Percentiles rank a stretch among this genome's conserved stretches.
phyloP scores from a whole-genome alignment of 2,329 filamentous ascomycete genomes.

The Helminthosporium solani region DNA sequence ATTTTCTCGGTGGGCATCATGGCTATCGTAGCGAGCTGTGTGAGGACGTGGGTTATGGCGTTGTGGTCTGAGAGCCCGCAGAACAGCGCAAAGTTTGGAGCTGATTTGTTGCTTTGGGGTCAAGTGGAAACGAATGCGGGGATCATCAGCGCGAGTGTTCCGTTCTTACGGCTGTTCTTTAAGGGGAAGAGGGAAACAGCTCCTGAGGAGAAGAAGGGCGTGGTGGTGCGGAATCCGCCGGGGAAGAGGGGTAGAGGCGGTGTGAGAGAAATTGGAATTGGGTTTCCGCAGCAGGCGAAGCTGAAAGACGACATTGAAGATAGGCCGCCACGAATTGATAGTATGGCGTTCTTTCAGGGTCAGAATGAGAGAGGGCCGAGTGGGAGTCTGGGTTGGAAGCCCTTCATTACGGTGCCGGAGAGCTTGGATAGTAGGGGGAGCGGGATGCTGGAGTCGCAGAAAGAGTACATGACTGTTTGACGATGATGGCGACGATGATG shows the following conservation, averaged over 20 bases:
- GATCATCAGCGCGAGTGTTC: constrained; percentile 49
- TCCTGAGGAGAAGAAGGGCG: constrained; percentile 8
- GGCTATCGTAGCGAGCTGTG: constrained; percentile 38
- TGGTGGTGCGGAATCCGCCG: not conserved
- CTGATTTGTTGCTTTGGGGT: constrained; percentile 46
- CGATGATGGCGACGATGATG: not conserved
- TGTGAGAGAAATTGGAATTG: constrained; percentile 14
- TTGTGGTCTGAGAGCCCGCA: constrained; percentile 39
- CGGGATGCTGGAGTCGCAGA: constrained; percentile 14
- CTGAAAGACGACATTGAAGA: constrained; percentile 4
- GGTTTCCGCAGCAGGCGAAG: constrained; percentile 10
- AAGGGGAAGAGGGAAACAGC: constrained; percentile 15
- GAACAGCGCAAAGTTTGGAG: constrained; percentile 42
- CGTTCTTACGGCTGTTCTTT: constrained; percentile 48
- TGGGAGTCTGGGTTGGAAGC: constrained; percentile 26
- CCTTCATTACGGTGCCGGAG: constrained; percentile 39
- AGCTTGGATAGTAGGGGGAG: constrained; percentile 29
- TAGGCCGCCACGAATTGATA: constrained; percentile 22
- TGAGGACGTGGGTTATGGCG: constrained; percentile 41
- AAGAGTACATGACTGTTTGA: constrained; percentile 19
- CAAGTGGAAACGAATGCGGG: constrained; percentile 51
- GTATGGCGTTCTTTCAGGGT: constrained; percentile 21
- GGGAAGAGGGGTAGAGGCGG: constrained; percentile 7
- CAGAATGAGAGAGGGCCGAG: constrained; percentile 11
- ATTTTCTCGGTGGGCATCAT: constrained; percentile 41